A percentile compares a stretch with the other conserved stretches of the same genome.
These are phyloP conservation scores for Schoenoplectus triqueter DNA, from an alignment of 202 grass and related monocot species.

Conservation along the genomic window DNA sequence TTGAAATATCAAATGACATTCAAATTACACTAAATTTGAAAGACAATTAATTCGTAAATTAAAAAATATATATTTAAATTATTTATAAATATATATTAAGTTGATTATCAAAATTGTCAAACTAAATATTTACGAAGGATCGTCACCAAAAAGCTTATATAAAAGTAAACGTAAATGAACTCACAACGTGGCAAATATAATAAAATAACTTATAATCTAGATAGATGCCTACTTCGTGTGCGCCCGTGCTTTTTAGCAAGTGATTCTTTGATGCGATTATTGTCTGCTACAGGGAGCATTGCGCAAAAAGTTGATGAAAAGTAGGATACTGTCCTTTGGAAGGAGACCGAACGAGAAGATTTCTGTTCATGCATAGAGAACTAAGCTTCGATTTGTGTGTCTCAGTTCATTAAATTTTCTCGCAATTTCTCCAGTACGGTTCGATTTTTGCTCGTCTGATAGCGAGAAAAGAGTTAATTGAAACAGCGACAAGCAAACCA, in stretches of 20 bases:
- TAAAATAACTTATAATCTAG: neutral
- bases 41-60: too few relatives aligned
- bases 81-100: too few relatives aligned
- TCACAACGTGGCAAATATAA: neutral
- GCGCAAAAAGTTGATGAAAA: neutral
- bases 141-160: neutral
- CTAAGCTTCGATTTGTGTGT: too few relatives aligned
- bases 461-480: neutral
- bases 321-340: conserved; percentile 19
- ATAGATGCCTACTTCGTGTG: neutral
- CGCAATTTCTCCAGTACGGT: neutral
- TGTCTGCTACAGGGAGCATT: neutral
- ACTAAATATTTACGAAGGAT: too few relatives aligned
- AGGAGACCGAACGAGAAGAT: conserved; percentile 6
- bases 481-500: neutral
- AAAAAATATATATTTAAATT: too few relatives aligned
- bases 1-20: too few relatives aligned
- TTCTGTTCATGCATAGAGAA: conserved; percentile 16
- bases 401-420: neutral
- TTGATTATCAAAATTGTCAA: too few relatives aligned
- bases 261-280: neutral
- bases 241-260: neutral
- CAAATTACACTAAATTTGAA: too few relatives aligned
- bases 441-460: neutral
- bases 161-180: neutral